Percentiles rank a stretch among this genome's conserved stretches.
Conservation (phyloP, 352 stramenopile species). For the Pythium apleroticum region DNA sequence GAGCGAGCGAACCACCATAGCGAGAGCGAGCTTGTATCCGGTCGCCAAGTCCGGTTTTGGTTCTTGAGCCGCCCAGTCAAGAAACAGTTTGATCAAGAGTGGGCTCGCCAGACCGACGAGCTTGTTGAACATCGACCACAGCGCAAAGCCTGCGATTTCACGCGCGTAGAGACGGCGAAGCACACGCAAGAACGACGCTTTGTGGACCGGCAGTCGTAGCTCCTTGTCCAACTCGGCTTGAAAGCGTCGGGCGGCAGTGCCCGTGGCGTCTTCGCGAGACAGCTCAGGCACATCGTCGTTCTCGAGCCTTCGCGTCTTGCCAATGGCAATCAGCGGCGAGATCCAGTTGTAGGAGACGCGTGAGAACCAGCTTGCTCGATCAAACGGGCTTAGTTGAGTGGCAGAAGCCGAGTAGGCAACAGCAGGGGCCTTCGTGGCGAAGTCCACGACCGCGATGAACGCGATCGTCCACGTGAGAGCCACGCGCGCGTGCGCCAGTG, state of each 20-base stretch:
- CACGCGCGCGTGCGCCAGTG: slow-evolving; percentile 15
- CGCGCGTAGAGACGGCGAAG: slow-evolving; percentile 49
- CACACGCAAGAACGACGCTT: slow-evolving; percentile 59
- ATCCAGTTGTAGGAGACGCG: slow-evolving; percentile 73
- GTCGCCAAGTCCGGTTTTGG: slow-evolving; percentile 34
- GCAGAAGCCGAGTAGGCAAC: not conserved
- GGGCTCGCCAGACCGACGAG: slow-evolving; percentile 60
- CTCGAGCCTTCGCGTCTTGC: slow-evolving; percentile 54
- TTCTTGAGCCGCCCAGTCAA: slow-evolving; percentile 61
- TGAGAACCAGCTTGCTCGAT: slow-evolving; percentile 52
- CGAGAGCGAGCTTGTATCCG: slow-evolving; percentile 58
- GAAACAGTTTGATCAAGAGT: slow-evolving; percentile 77
- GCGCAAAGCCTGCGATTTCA: slow-evolving; percentile 54
- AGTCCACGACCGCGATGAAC: slow-evolving; percentile 8
- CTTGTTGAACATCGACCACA: slow-evolving; percentile 80
- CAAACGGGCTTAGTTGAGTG: slow-evolving; percentile 32
- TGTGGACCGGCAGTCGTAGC: not conserved
- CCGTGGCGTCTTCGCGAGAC: slow-evolving; percentile 47
- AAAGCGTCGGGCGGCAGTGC: slow-evolving; percentile 43
- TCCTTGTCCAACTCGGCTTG: slow-evolving; percentile 42
- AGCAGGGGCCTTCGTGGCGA: not conserved
- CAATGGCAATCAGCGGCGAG: slow-evolving; percentile 58
- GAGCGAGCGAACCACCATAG: slow-evolving; percentile 56
- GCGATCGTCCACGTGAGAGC: slow-evolving; percentile 7
- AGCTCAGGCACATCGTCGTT: slow-evolving; percentile 59